Evolutionary conservation across 805 yeast genomes (phyloP).

Genomic region (Kodamaea kaohsiungensis): DNA sequence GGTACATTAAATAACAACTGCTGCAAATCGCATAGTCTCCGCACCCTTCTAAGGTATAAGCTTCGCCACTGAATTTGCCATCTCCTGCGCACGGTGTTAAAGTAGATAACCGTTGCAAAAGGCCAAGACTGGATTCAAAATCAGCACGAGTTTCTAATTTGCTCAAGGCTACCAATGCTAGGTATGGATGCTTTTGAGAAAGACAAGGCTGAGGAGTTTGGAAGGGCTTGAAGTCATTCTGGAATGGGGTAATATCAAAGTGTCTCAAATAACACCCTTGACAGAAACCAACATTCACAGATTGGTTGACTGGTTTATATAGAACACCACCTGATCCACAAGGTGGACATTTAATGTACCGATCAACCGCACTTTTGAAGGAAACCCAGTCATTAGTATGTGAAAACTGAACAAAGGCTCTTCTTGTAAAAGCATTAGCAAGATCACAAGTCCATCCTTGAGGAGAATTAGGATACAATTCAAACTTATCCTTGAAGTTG

Average conservation of each 20-base stretch:
- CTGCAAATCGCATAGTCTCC: background rate
- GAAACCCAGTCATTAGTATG: background rate
- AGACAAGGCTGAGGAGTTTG: background rate
- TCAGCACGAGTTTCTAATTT: background rate
- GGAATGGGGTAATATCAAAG: background rate
- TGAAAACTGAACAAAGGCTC: background rate
- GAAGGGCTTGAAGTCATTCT: background rate
- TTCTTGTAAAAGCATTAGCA: background rate
- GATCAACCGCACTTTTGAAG: background rate
- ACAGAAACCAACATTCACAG: background rate
- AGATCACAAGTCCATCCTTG: conserved; percentile 2
- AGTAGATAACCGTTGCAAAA: background rate
- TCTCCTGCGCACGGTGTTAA: background rate
- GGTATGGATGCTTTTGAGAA: background rate
- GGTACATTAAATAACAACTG: background rate
- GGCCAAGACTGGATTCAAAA: background rate
- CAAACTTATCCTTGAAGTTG: background rate
- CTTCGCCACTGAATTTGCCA: background rate
- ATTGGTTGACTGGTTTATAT: background rate
- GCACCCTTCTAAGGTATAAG: background rate
- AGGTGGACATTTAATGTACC: background rate
- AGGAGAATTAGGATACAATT: background rate
- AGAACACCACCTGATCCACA: background rate
- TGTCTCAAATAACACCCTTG: background rate
- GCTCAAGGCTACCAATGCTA: background rate